Evolutionary conservation across 2,329 filamentous ascomycete species (phyloP).

Genomic region (Claviceps fusiformis): DNA sequence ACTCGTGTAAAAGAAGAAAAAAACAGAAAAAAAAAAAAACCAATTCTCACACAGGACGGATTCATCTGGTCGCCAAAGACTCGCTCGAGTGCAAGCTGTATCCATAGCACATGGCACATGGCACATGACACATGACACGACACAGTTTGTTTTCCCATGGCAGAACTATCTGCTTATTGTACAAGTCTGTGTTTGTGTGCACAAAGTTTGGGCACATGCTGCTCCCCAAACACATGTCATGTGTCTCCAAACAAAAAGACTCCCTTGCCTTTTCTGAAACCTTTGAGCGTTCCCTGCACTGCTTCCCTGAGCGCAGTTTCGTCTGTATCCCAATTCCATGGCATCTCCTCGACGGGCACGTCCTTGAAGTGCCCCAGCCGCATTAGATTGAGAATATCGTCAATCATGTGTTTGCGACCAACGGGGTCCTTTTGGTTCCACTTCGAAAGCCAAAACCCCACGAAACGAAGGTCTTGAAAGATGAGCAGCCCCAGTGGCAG

Average conservation of each 20-base stretch:
- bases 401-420: constrained; percentile 68
- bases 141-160: background rate
- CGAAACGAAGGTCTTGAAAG: constrained; percentile 80
- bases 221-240: constrained; percentile 12
- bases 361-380: constrained; percentile 68
- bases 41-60: no score
- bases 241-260: constrained; percentile 68
- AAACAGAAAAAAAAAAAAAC: no score
- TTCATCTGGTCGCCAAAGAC: no score
- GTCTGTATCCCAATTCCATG: constrained; percentile 73
- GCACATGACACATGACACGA: background rate
- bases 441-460: constrained; percentile 87
- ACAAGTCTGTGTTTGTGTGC: background rate
- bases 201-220: background rate
- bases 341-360: constrained; percentile 66
- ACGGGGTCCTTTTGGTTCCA: constrained; percentile 68
- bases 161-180: constrained; percentile 1
- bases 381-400: constrained; percentile 67
- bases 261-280: constrained; percentile 78
- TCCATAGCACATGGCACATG: no score
- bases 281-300: constrained; percentile 70
- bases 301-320: constrained; percentile 54
- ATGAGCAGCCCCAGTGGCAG: constrained; percentile 78
- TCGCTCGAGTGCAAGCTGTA: no score
- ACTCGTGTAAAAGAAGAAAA: no score